Evolutionary conservation across 108 stramenopile species (phyloP).

Genomic region (Schizochytrium sp.): DNA sequence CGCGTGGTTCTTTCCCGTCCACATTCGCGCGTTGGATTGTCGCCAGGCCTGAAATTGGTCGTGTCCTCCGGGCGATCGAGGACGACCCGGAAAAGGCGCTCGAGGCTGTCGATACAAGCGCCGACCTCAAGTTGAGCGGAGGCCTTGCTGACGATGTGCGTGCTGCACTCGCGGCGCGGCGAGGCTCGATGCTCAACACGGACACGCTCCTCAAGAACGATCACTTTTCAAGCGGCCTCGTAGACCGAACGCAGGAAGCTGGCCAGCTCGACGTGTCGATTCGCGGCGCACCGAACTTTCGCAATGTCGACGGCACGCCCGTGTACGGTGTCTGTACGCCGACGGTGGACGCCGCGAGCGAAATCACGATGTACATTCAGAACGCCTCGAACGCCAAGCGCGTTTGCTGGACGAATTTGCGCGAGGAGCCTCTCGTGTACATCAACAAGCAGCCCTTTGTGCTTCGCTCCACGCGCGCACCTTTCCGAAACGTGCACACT

Average conservation of each 20-base stretch:
- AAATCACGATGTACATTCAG: neutral
- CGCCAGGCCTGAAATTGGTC: neutral
- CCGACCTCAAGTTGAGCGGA: neutral
- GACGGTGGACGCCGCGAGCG: neutral
- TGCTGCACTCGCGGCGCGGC: neutral
- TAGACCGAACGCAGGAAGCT: neutral
- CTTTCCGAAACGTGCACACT: neutral
- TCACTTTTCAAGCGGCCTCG: neutral
- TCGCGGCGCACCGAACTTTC: slow-evolving; percentile 13
- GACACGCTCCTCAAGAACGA: neutral
- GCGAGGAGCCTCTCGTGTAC: slow-evolving; percentile 4
- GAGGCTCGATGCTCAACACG: slow-evolving; percentile 11
- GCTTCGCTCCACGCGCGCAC: neutral
- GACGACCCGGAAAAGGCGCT: neutral
- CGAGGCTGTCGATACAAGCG: neutral
- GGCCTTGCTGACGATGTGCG: neutral
- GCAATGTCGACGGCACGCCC: slow-evolving; percentile 1
- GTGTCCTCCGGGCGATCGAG: neutral
- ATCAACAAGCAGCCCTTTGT: slow-evolving; percentile 17
- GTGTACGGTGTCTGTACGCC: slow-evolving; percentile 16
- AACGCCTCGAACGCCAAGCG: neutral
- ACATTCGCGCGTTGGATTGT: neutral
- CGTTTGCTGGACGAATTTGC: neutral
- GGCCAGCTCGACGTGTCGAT: neutral
- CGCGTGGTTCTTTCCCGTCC: neutral